A percentile compares a stretch with the other conserved stretches of the same genome.
These are phyloP conservation scores for Lactarius akahatsu DNA, from an alignment of 768 basidiomycete genomes.

Conservation along the genomic window DNA sequence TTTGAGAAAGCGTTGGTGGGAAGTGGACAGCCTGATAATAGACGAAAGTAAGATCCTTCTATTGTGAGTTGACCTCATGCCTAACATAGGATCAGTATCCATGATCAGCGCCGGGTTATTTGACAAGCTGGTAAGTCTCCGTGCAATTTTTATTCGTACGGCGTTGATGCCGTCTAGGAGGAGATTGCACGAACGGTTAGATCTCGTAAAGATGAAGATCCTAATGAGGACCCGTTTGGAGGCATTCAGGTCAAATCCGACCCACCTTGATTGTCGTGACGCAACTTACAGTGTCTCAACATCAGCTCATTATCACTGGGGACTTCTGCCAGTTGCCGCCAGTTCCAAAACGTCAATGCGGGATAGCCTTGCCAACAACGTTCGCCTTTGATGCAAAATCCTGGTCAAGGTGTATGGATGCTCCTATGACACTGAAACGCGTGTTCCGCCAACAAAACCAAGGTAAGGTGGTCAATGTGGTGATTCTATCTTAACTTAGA, in stretches of 20 bases:
- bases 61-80: neutral
- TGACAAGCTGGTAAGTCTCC: constrained; percentile 65
- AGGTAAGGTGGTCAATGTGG: constrained; percentile 38
- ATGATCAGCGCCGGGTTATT: constrained; percentile 84
- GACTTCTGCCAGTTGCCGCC: constrained; percentile 94
- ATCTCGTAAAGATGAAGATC: constrained; percentile 21
- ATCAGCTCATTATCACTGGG: constrained; percentile 77
- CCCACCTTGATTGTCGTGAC: constrained; percentile 1
- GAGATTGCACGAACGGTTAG: constrained; percentile 60
- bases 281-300: constrained; percentile 9
- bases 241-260: constrained; percentile 67
- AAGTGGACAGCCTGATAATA: constrained; percentile 66
- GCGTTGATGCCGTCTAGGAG: constrained; percentile 44
- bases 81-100: constrained; percentile 54
- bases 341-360: constrained; percentile 52
- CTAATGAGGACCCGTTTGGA: constrained; percentile 62
- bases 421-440: constrained; percentile 55
- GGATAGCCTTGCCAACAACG: constrained; percentile 47
- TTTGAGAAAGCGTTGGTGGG: constrained; percentile 55
- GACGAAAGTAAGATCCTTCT: constrained; percentile 67
- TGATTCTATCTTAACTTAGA: neutral
- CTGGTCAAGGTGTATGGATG: constrained; percentile 68
- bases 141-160: neutral
- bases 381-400: constrained; percentile 81
- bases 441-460: constrained; percentile 91